Percentiles rank a stretch among this genome's conserved stretches.
Evolutionary conservation across 306 rosid species (phyloP).

Genomic region (Astragalus glycyphyllos): DNA sequence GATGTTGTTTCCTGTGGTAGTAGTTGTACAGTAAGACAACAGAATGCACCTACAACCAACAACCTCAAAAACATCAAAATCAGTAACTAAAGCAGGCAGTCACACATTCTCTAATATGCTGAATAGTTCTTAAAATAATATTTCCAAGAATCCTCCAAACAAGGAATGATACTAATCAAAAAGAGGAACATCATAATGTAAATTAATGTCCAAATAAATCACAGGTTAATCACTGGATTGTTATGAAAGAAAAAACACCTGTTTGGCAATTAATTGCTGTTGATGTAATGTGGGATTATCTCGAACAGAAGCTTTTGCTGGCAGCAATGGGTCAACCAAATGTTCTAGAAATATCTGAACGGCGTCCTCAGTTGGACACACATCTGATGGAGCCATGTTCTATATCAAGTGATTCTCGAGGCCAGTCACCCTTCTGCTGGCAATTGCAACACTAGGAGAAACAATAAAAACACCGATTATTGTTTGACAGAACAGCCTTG

Average conservation of each 20-base stretch:
- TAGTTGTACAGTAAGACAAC: constrained; percentile 80
- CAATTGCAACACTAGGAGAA: constrained; percentile 18
- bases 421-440: constrained; percentile 18
- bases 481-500: constrained; percentile 18
- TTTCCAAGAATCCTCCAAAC: constrained; percentile 17
- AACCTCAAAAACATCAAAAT: constrained; percentile 41
- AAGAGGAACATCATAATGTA: constrained; percentile 3
- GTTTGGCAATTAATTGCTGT: constrained; percentile 66
- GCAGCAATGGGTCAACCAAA: constrained; percentile 71
- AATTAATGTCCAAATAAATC: constrained; percentile 9
- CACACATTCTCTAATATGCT: background rate
- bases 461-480: background rate
- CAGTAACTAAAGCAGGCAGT: constrained; percentile 38
- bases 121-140: background rate
- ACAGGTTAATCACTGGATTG: constrained; percentile 8
- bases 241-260: constrained; percentile 54
- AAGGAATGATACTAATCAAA: constrained; percentile 20
- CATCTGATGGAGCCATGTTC: constrained; percentile 54
- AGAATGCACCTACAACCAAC: constrained; percentile 71
- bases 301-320: constrained; percentile 53
- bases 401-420: constrained; percentile 3
- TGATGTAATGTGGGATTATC: constrained; percentile 54
- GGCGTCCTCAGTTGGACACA: constrained; percentile 78
- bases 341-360: constrained; percentile 59
- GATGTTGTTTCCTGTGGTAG: constrained; percentile 70